These are phyloP conservation scores for Jasminum sambac DNA, from an alignment of 257 asterid species.

Conservation along the genomic window DNA sequence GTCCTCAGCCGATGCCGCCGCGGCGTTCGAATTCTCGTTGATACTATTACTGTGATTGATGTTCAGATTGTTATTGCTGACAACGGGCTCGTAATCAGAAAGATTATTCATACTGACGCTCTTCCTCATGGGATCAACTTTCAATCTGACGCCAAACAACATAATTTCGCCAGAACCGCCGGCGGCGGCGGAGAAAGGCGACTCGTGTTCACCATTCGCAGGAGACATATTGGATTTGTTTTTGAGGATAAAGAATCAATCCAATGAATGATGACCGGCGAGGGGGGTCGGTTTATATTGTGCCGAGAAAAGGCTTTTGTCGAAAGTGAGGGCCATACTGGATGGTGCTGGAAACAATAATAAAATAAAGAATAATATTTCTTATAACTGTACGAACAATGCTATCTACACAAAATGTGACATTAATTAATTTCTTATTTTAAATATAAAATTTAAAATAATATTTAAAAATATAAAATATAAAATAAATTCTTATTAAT, in stretches of 20 bases:
- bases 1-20: slow-evolving; percentile 17
- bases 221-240: slow-evolving; percentile 39
- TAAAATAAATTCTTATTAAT: no score
- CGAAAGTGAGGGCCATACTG: slow-evolving; percentile 47
- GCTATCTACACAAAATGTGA: no score
- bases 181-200: slow-evolving; percentile 31
- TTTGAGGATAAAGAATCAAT: background rate
- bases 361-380: background rate
- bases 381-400: no score
- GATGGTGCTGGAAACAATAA: slow-evolving; percentile 31
- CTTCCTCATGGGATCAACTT: slow-evolving; percentile 87
- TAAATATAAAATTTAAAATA: no score
- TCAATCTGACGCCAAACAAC: slow-evolving; percentile 81
- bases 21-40: slow-evolving; percentile 32
- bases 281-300: slow-evolving; percentile 35
- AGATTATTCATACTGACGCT: slow-evolving; percentile 86
- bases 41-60: background rate
- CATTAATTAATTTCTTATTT: no score
- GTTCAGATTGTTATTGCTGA: slow-evolving; percentile 6
- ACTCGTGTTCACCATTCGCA: slow-evolving; percentile 26
- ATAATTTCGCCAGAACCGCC: slow-evolving; percentile 55
- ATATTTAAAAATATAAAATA: no score
- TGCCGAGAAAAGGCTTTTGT: slow-evolving; percentile 5
- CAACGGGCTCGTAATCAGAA: slow-evolving; percentile 56
- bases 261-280: slow-evolving; percentile 22